phyloP scores from a whole-genome alignment of 2,329 filamentous ascomycete genomes.

The Aspergillus chevalieri region DNA sequence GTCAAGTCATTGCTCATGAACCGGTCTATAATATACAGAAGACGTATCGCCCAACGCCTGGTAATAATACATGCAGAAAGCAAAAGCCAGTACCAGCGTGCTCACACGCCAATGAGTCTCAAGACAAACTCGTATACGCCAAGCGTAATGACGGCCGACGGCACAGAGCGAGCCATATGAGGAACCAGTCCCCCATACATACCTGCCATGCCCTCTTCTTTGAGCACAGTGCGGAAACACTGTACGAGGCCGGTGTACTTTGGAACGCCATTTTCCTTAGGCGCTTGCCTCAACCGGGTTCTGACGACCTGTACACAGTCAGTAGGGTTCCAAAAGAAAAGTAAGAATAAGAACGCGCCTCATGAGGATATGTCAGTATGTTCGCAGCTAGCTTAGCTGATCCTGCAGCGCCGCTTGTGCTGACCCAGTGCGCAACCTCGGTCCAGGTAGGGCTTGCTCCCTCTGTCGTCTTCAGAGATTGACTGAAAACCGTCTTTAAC shows the following conservation, averaged over 20 bases:
- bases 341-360: slow-evolving; percentile 15
- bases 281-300: slow-evolving; percentile 31
- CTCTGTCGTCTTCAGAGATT: slow-evolving; percentile 14
- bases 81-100: background rate
- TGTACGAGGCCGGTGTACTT: slow-evolving; percentile 33
- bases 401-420: slow-evolving; percentile 29
- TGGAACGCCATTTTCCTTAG: slow-evolving; percentile 26
- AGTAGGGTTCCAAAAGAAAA: background rate
- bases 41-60: too few relatives aligned
- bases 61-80: too few relatives aligned
- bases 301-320: slow-evolving; percentile 25
- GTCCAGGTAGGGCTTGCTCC: slow-evolving; percentile 16
- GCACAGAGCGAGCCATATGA: slow-evolving; percentile 31
- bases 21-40: too few relatives aligned
- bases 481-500: slow-evolving; percentile 23
- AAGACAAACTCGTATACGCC: slow-evolving; percentile 35
- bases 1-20: too few relatives aligned
- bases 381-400: slow-evolving; percentile 30
- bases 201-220: slow-evolving; percentile 30
- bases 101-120: slow-evolving; percentile 9
- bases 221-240: slow-evolving; percentile 28
- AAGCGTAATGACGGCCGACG: slow-evolving; percentile 31
- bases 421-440: slow-evolving; percentile 22
- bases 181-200: slow-evolving; percentile 32
- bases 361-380: slow-evolving; percentile 30